Evolutionary conservation across 2,329 filamentous ascomycete species (phyloP).

Genomic region (Penicillium decumbens): DNA sequence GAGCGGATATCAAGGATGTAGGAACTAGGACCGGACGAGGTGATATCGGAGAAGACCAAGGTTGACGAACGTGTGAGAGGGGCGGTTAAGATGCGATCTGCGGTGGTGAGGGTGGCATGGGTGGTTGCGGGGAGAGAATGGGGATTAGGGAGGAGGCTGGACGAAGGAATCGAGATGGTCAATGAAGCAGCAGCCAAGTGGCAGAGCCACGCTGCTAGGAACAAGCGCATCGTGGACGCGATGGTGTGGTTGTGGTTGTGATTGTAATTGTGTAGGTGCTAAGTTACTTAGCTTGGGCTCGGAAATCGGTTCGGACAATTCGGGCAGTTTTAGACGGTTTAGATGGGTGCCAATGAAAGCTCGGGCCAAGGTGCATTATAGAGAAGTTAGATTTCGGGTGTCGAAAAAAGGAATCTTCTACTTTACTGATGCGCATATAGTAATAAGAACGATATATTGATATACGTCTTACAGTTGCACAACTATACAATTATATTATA

Average conservation of each 20-base stretch:
- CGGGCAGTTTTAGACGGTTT: neutral
- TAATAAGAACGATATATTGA: too few species aligned
- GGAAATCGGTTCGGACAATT: neutral
- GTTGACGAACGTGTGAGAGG: conserved; percentile 64
- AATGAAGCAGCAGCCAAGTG: conserved; percentile 24
- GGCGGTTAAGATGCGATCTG: conserved; percentile 54
- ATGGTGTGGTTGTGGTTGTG: neutral
- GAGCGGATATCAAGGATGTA: conserved; percentile 81
- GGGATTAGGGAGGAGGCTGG: conserved; percentile 44
- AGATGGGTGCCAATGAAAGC: neutral
- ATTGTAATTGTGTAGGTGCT: neutral
- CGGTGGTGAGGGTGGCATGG: conserved; percentile 49
- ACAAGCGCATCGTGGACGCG: conserved; percentile 11
- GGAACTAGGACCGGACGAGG: conserved; percentile 42
- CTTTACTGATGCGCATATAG: too few species aligned
- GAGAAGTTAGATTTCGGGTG: neutral
- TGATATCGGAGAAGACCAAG: conserved; percentile 71
- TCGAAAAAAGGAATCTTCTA: neutral
- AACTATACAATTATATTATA: too few species aligned
- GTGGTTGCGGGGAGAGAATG: conserved; percentile 43
- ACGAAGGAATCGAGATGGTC: conserved; percentile 39
- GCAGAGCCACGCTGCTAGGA: conserved; percentile 20
- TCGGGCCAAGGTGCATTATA: neutral
- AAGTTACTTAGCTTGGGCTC: neutral
- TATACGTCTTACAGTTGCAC: too few species aligned